Evolutionary conservation across 2,329 filamentous ascomycete genomes (phyloP), one percentile per base, ranked within the genome.

Genomic region (Monosporascus sp.): DNA sequence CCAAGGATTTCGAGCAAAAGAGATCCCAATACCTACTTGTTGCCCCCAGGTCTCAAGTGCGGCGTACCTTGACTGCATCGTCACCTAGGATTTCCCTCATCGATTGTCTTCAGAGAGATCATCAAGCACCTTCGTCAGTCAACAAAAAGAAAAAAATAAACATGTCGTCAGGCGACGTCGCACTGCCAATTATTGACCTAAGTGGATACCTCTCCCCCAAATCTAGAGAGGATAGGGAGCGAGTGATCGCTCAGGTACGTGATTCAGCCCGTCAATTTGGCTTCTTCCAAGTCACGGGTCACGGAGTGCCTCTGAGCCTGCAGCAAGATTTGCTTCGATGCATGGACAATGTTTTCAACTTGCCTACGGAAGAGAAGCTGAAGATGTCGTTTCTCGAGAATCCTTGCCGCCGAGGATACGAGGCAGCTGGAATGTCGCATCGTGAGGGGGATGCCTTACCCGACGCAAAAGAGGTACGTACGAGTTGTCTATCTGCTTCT

Each of bases 161-260:
- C 22, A 24, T 24, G 22, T 24, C 22, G 22, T 24, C 22, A 24
- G 22, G 5, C 22, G 3, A 3, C 5, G 22, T 24, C 22, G 22
- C 22, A 5, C 22, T 24, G 22, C 22, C 22, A 24, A 81, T 71
- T 22, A 75, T 62, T 37, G 58, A 63, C 51, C 24, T 63, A 9
- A 55, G 47, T 37, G 54, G 50, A 4, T 62, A 61, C 44, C n/a
- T 61, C 51, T 31, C 52, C 27, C 50, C 57, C 2, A 48, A 50
- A 15, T 48, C 50, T 8, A 42, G 54, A 6, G 52, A 47, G 38
- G 54, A 57, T 14, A 56, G 51, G 45, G 51, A 42, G 11, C 42
- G 47, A 22, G 57, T 63, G 31, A 51, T 63, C 20, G 42, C 27
- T 5, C 36, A 60, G 27, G 57, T 60, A 1, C 47, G 57, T 3